Conservation (phyloP, 805 yeast species). For the Brettanomyces custersianus region DNA sequence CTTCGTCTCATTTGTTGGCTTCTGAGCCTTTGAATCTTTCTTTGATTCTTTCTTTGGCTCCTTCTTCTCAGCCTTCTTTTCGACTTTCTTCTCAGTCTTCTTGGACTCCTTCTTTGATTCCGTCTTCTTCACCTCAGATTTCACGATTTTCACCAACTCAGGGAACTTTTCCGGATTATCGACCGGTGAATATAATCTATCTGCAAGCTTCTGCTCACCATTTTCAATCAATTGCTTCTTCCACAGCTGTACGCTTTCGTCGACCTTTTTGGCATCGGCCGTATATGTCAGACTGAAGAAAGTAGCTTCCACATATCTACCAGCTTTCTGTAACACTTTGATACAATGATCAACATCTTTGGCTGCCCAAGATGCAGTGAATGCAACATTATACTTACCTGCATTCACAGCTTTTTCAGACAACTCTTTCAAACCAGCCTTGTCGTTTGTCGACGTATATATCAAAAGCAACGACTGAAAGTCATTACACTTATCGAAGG, state of each 20-base stretch:
- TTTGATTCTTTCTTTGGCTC: conserved; percentile 9
- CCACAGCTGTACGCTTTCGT: conserved; percentile 54
- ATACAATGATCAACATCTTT: conserved; percentile 62
- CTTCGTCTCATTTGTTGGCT: conserved; percentile 5
- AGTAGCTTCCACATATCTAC: conserved; percentile 77
- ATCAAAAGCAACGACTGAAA: conserved; percentile 72
- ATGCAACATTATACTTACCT: conserved; percentile 86
- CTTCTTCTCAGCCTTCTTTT: conserved; percentile 10
- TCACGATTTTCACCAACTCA: conserved; percentile 27
- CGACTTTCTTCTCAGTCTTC: conserved; percentile 7
- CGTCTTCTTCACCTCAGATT: conserved; percentile 12
- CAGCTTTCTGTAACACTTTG: conserved; percentile 56
- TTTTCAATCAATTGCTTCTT: conserved; percentile 41
- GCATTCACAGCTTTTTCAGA: conserved; percentile 59
- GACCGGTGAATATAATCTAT: conserved; percentile 44
- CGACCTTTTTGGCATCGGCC: conserved; percentile 31
- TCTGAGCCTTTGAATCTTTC: neutral
- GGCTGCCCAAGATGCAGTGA: conserved; percentile 82
- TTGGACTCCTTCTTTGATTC: conserved; percentile 10
- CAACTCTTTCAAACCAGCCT: conserved; percentile 46
- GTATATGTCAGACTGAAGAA: conserved; percentile 69
- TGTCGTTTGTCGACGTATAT: conserved; percentile 73
- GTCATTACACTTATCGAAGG: conserved; percentile 74
- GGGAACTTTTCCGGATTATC: conserved; percentile 28
- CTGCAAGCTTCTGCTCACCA: conserved; percentile 52